phyloP scores from a whole-genome alignment of 169 alveolate genomes.

The Pseudocohnilembus persalinus region DNA sequence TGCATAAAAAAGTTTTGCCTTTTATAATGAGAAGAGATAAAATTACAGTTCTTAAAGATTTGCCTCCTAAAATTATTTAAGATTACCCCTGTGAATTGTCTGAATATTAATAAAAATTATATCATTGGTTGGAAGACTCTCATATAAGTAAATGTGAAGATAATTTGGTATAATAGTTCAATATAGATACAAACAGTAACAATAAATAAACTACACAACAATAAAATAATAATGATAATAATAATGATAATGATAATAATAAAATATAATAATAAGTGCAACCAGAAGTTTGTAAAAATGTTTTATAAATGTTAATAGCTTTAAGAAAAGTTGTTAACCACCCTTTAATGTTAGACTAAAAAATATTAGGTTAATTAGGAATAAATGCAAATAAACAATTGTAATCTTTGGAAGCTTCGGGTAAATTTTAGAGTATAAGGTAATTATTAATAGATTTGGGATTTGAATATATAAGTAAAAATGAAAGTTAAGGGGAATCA shows the following conservation, averaged over 20 bases:
- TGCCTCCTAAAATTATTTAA: constrained; percentile 84
- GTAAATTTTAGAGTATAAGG: constrained; percentile 71
- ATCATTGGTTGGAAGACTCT: constrained; percentile 45
- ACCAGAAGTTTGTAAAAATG: constrained; percentile 32
- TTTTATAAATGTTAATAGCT: constrained; percentile 24
- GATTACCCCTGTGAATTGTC: constrained; percentile 78
- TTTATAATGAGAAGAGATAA: constrained; percentile 85
- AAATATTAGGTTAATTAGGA: constrained; percentile 14
- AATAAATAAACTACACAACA: constrained; percentile 13
- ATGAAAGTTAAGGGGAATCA: constrained; percentile 30
- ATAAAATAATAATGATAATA: too few species aligned
- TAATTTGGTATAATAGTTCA: too few species aligned
- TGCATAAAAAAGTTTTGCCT: constrained; percentile 82
- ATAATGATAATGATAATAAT: too few species aligned
- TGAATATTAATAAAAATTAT: constrained; percentile 40
- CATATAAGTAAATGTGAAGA: constrained; percentile 18
- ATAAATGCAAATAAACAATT: neutral
- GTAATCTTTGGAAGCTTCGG: constrained; percentile 20
- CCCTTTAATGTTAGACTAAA: constrained; percentile 16
- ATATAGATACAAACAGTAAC: neutral
- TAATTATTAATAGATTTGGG: constrained; percentile 75
- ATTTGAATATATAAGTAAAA: constrained; percentile 43
- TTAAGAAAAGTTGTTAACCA: constrained; percentile 32
- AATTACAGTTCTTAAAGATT: constrained; percentile 75
- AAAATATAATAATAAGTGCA: constrained; percentile 18